phyloP scores from a whole-genome alignment of 805 yeast genomes.

The Ogataea methylovora region DNA sequence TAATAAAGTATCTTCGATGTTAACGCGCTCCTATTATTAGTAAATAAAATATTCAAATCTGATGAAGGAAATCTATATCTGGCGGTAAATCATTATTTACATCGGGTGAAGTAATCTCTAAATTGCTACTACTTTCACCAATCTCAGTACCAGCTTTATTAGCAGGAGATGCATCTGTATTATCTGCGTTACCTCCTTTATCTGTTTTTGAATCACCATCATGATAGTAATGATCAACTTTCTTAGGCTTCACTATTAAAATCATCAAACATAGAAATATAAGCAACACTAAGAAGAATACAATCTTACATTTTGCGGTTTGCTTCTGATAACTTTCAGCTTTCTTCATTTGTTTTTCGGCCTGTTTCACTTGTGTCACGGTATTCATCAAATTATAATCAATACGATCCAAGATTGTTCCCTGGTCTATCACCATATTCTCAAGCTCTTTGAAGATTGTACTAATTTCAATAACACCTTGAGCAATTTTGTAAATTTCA shows the following conservation, averaged over 20 bases:
- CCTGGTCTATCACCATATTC: conserved; percentile 87
- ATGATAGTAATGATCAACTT: conserved; percentile 22
- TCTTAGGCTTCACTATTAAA: conserved; percentile 57
- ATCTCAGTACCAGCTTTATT: too few relatives aligned
- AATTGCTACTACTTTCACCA: too few relatives aligned
- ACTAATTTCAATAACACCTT: conserved; percentile 88
- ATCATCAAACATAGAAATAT: conserved; percentile 67
- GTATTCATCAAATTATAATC: conserved; percentile 86
- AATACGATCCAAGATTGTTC: conserved; percentile 86
- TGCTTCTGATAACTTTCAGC: conserved; percentile 82
- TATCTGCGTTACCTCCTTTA: conserved; percentile 1
- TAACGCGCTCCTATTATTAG: too few relatives aligned
- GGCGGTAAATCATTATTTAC: too few relatives aligned
- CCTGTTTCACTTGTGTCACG: conserved; percentile 64
- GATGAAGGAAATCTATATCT: too few relatives aligned
- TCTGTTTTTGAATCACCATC: conserved; percentile 5
- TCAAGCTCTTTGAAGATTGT: conserved; percentile 93
- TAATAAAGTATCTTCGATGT: too few relatives aligned
- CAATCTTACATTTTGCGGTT: conserved; percentile 85
- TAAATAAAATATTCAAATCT: too few relatives aligned
- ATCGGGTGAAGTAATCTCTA: too few relatives aligned
- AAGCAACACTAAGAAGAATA: conserved; percentile 61
- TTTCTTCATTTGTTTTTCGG: conserved; percentile 67
- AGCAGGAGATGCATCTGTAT: too few relatives aligned
- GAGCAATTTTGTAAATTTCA: conserved; percentile 86